Percentiles rank a stretch among this genome's conserved stretches.
These are phyloP conservation scores for Talaromyces sp. DNA, from an alignment of 2,329 filamentous ascomycete genomes.

Conservation along the genomic window DNA sequence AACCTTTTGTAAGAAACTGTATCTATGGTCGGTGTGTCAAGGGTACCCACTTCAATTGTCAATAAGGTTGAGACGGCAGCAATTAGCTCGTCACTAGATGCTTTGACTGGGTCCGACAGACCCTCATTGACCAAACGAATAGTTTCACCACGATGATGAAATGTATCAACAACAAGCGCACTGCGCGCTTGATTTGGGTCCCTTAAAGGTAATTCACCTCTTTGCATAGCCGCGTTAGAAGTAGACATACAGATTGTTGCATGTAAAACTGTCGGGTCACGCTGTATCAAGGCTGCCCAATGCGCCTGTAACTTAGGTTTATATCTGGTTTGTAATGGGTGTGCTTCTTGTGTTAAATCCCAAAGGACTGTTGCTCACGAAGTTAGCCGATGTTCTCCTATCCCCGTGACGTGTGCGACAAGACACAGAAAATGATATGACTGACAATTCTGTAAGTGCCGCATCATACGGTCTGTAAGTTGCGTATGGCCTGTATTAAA, in stretches of 20 bases:
- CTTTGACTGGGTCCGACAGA: slow-evolving; percentile 40
- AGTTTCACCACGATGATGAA: slow-evolving; percentile 43
- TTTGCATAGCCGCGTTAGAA: slow-evolving; percentile 38
- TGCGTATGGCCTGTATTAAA: slow-evolving; percentile 40
- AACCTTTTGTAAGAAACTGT: neutral
- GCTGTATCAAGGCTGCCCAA: slow-evolving; percentile 39
- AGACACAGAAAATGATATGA: neutral
- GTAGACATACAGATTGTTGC: slow-evolving; percentile 42
- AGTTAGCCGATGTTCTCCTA: neutral
- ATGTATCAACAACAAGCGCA: slow-evolving; percentile 39
- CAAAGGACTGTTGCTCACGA: slow-evolving; percentile 32
- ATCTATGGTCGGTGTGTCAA: neutral
- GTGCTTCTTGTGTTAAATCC: slow-evolving; percentile 39
- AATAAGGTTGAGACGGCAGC: slow-evolving; percentile 43
- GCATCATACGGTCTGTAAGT: slow-evolving; percentile 41
- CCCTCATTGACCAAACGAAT: slow-evolving; percentile 43
- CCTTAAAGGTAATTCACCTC: slow-evolving; percentile 37
- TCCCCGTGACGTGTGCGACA: too few species aligned
- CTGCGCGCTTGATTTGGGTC: slow-evolving; percentile 36
- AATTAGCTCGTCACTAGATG: slow-evolving; percentile 44
- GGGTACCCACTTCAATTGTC: slow-evolving; percentile 40
- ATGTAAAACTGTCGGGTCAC: slow-evolving; percentile 40
- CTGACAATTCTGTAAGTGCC: slow-evolving; percentile 42
- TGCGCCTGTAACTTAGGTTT: slow-evolving; percentile 38
- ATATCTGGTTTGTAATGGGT: slow-evolving; percentile 39